Percentiles rank a stretch among this genome's conserved stretches.
Evolutionary conservation across 257 asterid genomes (phyloP).

Genomic region (Solanum tarijense): DNA sequence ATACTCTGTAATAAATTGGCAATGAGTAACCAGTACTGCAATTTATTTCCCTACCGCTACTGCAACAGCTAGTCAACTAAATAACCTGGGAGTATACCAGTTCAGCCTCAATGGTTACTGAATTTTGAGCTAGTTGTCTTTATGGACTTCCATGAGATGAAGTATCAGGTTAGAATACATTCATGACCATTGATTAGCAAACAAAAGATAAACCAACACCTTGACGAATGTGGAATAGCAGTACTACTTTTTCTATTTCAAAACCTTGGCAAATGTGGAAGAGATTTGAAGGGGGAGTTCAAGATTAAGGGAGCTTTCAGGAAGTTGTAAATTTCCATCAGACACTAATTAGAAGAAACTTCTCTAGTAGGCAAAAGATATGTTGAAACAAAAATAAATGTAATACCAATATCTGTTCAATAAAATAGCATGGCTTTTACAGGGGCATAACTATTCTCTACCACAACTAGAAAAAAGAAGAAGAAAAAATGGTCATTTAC

Average conservation of each 20-base stretch:
- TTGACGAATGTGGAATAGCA: not conserved
- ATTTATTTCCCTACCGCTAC: not conserved
- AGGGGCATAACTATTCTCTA: not conserved
- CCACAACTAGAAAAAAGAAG: not conserved
- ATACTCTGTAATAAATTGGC: not conserved
- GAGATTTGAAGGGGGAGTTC: not conserved
- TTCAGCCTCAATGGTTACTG: not conserved
- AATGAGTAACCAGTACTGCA: not conserved
- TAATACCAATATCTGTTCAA: not conserved
- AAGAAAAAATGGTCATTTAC: conserved; percentile 14
- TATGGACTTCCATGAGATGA: not conserved
- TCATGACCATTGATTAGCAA: not conserved
- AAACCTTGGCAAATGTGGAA: not conserved
- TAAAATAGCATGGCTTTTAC: not conserved
- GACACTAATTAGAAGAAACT: not conserved
- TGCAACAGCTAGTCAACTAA: not conserved
- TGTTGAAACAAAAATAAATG: not conserved
- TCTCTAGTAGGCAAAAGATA: not conserved
- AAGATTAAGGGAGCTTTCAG: not conserved
- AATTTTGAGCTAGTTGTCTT: not conserved
- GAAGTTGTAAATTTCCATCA: not conserved
- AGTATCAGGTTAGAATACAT: not conserved
- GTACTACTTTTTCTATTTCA: not conserved
- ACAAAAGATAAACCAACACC: not conserved
- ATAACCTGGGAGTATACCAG: not conserved